Conservation (phyloP, 345 rosid species). For the Syzygium aromaticum region DNA sequence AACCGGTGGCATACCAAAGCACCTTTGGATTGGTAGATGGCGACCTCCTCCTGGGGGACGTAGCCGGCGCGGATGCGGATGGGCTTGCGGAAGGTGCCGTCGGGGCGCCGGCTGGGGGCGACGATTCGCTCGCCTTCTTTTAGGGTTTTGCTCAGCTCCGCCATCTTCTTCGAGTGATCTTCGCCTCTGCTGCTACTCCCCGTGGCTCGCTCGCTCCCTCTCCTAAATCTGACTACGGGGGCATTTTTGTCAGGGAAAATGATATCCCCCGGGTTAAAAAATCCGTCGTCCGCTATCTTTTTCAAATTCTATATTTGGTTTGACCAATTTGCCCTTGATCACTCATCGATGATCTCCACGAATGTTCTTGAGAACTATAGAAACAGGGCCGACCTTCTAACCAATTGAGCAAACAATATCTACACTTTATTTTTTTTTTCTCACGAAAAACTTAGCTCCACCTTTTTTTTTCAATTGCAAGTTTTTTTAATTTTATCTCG, state of each 20-base stretch:
- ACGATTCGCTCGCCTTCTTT: slow-evolving; percentile 94
- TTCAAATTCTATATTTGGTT: not conserved
- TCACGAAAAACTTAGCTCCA: not conserved
- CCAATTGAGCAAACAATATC: not conserved
- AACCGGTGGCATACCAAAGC: slow-evolving; percentile 42
- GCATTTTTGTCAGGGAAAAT: not conserved
- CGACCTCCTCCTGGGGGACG: slow-evolving; percentile 85
- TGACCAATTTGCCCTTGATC: not conserved
- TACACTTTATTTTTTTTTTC: rapidly evolving
- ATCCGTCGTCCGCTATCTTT: not conserved
- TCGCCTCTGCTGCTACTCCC: slow-evolving; percentile 36
- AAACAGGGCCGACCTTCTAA: not conserved
- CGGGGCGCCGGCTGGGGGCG: slow-evolving; percentile 83
- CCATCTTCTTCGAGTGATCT: slow-evolving; percentile 43
- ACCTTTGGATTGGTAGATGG: slow-evolving; percentile 83
- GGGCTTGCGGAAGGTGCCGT: slow-evolving; percentile 84
- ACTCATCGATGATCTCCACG: not conserved
- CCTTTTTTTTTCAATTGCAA: not conserved
- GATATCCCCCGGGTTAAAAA: not conserved
- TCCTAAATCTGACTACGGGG: not conserved
- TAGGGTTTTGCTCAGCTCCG: slow-evolving; percentile 76
- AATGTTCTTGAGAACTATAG: not conserved
- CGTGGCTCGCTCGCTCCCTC: not conserved
- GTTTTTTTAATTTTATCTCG: not conserved
- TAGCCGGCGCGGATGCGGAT: slow-evolving; percentile 86